Evolutionary conservation across 495 filamentous ascomycete species (phyloP).

Genomic region (Penicillium soppii): DNA sequence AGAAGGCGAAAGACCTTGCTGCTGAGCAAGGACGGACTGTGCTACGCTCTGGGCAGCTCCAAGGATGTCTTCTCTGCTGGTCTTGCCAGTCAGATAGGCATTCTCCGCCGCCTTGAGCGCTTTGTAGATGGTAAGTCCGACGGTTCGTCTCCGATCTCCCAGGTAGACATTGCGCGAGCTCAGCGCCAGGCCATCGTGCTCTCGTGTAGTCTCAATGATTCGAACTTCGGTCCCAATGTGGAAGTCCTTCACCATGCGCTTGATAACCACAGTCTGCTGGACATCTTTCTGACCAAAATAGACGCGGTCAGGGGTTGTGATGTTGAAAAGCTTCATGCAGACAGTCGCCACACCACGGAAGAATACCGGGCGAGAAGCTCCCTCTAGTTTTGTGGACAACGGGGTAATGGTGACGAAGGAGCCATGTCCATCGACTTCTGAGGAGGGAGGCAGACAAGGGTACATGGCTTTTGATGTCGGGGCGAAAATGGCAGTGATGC

Average conservation of each 20-base stretch:
- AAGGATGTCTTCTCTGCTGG: constrained; percentile 62
- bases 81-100: constrained; percentile 57
- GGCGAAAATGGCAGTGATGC: constrained; percentile 79
- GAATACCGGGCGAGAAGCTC: constrained; percentile 85
- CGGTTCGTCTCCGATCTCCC: constrained; percentile 65
- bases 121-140: constrained; percentile 68
- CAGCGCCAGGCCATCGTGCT: constrained; percentile 83
- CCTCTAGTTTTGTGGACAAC: constrained; percentile 75
- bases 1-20: constrained; percentile 58
- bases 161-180: constrained; percentile 95
- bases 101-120: constrained; percentile 69
- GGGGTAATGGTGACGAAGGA: constrained; percentile 95
- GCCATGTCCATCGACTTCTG: constrained; percentile 71
- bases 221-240: constrained; percentile 74
- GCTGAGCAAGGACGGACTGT: constrained; percentile 51
- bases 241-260: constrained; percentile 84
- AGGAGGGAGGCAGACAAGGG: constrained; percentile 77
- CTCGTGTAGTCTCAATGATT: constrained; percentile 72
- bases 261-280: constrained; percentile 91
- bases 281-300: constrained; percentile 99
- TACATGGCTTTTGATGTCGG: constrained; percentile 86
- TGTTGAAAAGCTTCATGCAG: constrained; percentile 96
- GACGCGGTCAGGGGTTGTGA: constrained; percentile 78
- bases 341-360: constrained; percentile 96
- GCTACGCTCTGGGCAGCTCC: constrained; percentile 60